Evolutionary conservation across 2,329 filamentous ascomycete species (phyloP).

Genomic region (Penicillium sp.): DNA sequence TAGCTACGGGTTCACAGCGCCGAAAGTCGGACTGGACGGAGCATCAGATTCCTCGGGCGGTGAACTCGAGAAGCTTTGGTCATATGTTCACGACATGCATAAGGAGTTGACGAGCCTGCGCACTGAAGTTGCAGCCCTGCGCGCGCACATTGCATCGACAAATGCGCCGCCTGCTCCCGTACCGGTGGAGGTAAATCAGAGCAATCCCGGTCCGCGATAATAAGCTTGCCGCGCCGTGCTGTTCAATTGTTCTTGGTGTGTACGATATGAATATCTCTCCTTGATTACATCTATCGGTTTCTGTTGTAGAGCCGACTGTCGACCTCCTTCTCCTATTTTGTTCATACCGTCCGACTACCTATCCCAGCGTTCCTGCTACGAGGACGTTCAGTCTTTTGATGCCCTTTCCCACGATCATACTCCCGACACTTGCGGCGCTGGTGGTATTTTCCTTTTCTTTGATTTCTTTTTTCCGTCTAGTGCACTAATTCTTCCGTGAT

Average conservation of each 20-base stretch:
- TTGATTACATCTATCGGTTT: constrained; percentile 3
- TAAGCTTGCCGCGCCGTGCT: neutral
- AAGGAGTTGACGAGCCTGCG: constrained; percentile 49
- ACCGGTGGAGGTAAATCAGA: constrained; percentile 27
- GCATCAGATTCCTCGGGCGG: constrained; percentile 32
- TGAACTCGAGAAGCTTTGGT: constrained; percentile 48
- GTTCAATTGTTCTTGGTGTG: constrained; percentile 18
- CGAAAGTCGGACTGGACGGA: constrained; percentile 38
- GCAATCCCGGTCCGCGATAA: constrained; percentile 26
- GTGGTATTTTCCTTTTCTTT: constrained; percentile 21
- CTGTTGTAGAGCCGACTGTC: constrained; percentile 6
- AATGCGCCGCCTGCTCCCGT: constrained; percentile 31
- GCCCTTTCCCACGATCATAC: constrained; percentile 28
- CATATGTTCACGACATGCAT: constrained; percentile 52
- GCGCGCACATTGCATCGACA: constrained; percentile 47
- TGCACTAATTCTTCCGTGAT: neutral
- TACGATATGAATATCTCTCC: constrained; percentile 28
- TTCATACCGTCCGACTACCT: constrained; percentile 27
- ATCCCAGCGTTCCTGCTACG: neutral
- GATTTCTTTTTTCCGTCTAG: constrained; percentile 13
- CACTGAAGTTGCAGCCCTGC: constrained; percentile 49
- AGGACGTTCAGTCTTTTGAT: constrained; percentile 20
- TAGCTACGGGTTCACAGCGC: constrained; percentile 39
- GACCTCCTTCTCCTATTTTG: constrained; percentile 21
- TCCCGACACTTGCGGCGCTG: constrained; percentile 26